Base-by-base conservation (phyloP, 257 asterid species). In the Jacaranda copaia region DNA sequence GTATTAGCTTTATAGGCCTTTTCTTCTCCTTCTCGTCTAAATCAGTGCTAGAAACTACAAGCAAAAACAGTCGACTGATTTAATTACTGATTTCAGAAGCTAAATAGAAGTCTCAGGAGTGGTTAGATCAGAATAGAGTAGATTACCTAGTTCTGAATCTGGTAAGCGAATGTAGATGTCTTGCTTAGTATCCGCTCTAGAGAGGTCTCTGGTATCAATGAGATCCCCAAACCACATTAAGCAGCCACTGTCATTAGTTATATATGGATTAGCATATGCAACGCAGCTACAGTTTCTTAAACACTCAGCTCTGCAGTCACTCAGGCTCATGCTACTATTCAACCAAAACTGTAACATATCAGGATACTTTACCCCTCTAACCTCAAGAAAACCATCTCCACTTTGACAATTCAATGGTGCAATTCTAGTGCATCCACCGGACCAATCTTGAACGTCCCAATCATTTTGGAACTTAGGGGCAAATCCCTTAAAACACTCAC, bases 401-500 rank as follows among this genome's bases (percentile, higher is more conserved):
- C 12, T 9, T 25, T 15, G 5, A 3, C 75, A 51, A 11, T 53
- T 52, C 42, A 51, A 25, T 5, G 80, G 80, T 45, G 14, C 40
- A 55, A 42, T 66, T 32, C 80, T 66, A 15, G 43, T 8, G 36
- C 80, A 76, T n/a, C 80, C 80, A 13, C 58, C 14, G 3, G 74
- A 66, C 74, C 74, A 76, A 67, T 76, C 45, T 40, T 40, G 45
- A 40, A 4, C 0, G 45, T 40, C 80, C 80, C 74, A 76, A 8
- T 32, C 69, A 18, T 43, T 8, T 25, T 8, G 46, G 5, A 3
- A 8, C 36, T 46, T 56, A 2, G 74, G 39, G 1, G 16, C 59
- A 48, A 55, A 76, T 4, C 80, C 80, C 68, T 43, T 75, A 0
- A 85, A 60, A 59, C 89, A 85, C 78, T 70, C 65, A 8, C 87